A percentile compares a stretch with the other conserved stretches of the same genome.
These are phyloP conservation scores for Thalassiosira oceanica DNA, from an alignment of 352 stramenopile genomes.

Conservation along the genomic window DNA sequence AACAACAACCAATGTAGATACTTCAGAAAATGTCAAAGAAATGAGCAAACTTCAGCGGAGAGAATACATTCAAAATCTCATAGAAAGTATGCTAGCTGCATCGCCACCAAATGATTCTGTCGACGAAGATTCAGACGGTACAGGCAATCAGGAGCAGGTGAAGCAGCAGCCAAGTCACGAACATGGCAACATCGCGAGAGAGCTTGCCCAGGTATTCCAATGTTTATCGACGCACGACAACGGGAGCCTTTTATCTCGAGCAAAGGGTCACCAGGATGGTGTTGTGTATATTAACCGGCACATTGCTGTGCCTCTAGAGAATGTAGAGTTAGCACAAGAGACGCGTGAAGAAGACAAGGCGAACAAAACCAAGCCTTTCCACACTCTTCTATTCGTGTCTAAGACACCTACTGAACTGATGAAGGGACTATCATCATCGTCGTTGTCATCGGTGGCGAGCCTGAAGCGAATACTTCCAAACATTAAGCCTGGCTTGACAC, in stretches of 20 bases:
- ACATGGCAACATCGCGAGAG: constrained; percentile 63
- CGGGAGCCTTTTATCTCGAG: constrained; percentile 24
- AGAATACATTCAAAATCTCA: constrained; percentile 67
- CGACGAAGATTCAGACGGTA: constrained; percentile 2
- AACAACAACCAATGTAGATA: too few relatives aligned
- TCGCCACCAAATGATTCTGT: constrained; percentile 4
- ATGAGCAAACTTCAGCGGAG: constrained; percentile 27
- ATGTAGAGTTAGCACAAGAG: constrained; percentile 4
- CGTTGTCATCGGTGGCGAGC: constrained; percentile 31
- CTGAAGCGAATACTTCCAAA: constrained; percentile 62
- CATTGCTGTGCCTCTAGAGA: constrained; percentile 69
- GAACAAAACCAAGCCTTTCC: too few relatives aligned
- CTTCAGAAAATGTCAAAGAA: too few relatives aligned
- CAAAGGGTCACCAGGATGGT: constrained; percentile 31
- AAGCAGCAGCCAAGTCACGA: background rate
- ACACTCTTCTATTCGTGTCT: constrained; percentile 77
- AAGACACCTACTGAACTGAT: constrained; percentile 62
- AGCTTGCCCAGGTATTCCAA: constrained; percentile 70
- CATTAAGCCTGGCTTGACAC: constrained; percentile 55
- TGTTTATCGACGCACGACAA: constrained; percentile 42
- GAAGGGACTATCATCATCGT: constrained; percentile 30
- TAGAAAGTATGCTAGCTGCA: constrained; percentile 71
- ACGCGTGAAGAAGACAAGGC: background rate
- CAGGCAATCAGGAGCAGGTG: constrained; percentile 3
- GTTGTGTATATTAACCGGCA: constrained; percentile 77